phyloP scores from a whole-genome alignment of 345 rosid genomes.

The Eucalyptus guilfoylei region DNA sequence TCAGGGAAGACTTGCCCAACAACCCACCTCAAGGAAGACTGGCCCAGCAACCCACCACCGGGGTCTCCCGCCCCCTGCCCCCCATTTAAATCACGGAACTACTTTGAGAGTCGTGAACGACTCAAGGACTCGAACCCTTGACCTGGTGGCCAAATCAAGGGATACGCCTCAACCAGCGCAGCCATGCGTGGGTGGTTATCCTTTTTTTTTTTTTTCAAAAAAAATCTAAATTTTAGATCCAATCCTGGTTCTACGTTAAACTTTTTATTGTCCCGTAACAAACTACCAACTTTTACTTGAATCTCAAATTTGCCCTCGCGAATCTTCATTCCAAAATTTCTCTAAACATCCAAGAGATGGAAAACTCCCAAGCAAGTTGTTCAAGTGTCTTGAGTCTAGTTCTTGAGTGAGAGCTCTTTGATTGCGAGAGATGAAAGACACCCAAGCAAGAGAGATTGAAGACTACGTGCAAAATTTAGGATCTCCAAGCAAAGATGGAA shows the following conservation, averaged over 20 bases:
- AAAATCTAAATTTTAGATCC: too few relatives aligned
- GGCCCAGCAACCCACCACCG: fast-evolving
- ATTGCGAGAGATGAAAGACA: background rate
- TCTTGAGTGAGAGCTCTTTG: background rate
- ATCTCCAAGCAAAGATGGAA: background rate
- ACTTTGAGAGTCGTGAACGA: fast-evolving
- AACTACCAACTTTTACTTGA: too few relatives aligned
- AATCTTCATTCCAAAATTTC: background rate
- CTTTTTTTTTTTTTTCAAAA: background rate
- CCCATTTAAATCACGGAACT: too few relatives aligned
- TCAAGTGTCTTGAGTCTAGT: background rate
- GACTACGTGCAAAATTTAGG: background rate
- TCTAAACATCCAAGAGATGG: too few relatives aligned
- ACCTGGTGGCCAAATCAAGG: too few relatives aligned
- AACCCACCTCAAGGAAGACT: too few relatives aligned
- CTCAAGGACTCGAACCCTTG: fast-evolving
- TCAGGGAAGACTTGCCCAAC: too few relatives aligned
- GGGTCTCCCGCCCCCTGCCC: too few relatives aligned
- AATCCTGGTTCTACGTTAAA: too few relatives aligned
- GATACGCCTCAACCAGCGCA: too few relatives aligned
- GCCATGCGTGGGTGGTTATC: too few relatives aligned
- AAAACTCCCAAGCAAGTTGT: background rate
- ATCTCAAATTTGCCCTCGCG: background rate
- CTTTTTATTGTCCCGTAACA: too few relatives aligned
- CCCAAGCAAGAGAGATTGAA: background rate